phyloP scores from a whole-genome alignment of 768 basidiomycete genomes.

The Lactifluus echinatus region DNA sequence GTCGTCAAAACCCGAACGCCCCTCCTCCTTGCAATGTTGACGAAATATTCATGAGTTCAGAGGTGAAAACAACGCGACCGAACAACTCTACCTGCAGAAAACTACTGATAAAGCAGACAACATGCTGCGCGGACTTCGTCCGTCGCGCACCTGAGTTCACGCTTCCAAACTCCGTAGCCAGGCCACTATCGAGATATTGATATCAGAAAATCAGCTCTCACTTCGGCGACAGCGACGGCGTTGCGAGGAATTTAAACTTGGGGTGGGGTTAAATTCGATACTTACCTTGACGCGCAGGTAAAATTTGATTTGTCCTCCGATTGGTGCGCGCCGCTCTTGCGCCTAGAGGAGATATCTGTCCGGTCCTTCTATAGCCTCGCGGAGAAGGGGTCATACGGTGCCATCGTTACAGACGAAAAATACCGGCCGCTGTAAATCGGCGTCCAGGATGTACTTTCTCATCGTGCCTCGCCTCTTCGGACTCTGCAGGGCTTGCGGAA shows the following conservation, averaged over 20 bases:
- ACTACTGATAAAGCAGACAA: background rate
- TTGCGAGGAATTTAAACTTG: no score
- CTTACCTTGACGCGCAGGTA: background rate
- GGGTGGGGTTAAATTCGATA: no score
- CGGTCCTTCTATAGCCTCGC: background rate
- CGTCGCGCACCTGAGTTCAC: slow-evolving; percentile 1
- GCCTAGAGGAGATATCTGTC: background rate
- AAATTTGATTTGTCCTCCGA: background rate
- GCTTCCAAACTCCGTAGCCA: background rate
- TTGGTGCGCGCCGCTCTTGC: background rate
- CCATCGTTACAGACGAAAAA: background rate
- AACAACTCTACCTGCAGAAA: background rate
- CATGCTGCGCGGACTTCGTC: background rate
- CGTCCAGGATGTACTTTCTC: background rate
- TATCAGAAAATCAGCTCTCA: background rate
- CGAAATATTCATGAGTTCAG: background rate
- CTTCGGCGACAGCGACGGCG: background rate
- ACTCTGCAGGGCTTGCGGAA: background rate
- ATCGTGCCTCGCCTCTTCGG: background rate
- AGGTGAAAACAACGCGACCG: background rate
- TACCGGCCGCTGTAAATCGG: background rate
- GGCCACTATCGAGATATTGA: background rate
- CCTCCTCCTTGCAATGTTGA: background rate
- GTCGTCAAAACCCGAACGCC: background rate
- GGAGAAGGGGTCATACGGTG: background rate